A percentile compares a stretch with the other conserved stretches of the same genome.
Evolutionary conservation across 257 asterid species (phyloP).

Genomic region (Petunia axillaris): DNA sequence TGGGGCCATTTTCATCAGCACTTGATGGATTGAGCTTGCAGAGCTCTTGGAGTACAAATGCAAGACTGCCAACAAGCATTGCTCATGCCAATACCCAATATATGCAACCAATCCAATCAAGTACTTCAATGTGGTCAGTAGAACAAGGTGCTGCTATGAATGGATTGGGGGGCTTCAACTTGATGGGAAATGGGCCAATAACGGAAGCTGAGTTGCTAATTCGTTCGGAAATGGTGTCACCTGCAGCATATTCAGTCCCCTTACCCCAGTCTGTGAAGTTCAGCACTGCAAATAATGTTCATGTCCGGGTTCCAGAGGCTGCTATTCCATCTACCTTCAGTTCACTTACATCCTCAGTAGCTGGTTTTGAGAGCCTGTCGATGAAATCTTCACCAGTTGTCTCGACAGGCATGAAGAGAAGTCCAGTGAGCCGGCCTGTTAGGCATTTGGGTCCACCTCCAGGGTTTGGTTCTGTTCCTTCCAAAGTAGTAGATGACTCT

Average conservation of each 20-base stretch:
- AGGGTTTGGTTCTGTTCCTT: conserved; percentile 83
- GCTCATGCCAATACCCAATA: conserved; percentile 44
- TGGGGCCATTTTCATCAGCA: conserved; percentile 46
- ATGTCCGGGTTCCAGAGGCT: conserved; percentile 50
- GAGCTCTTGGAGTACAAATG: conserved; percentile 41
- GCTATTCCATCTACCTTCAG: conserved; percentile 54
- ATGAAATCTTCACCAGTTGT: conserved; percentile 51
- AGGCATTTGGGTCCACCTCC: conserved; percentile 98
- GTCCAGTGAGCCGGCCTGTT: conserved; percentile 86
- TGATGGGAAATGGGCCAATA: conserved; percentile 57
- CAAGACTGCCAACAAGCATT: conserved; percentile 37
- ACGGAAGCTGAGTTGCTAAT: conserved; percentile 47
- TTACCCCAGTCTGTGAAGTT: conserved; percentile 48
- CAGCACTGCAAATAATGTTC: conserved; percentile 38
- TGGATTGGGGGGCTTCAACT: conserved; percentile 58
- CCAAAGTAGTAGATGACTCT: conserved; percentile 66
- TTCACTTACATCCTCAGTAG: conserved; percentile 44
- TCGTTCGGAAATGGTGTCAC: conserved; percentile 50
- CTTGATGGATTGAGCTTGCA: conserved; percentile 48
- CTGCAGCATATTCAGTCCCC: conserved; percentile 56
- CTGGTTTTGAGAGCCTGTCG: conserved; percentile 39
- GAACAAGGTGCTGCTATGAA: conserved; percentile 51
- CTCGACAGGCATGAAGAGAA: conserved; percentile 70
- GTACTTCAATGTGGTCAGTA: conserved; percentile 54
- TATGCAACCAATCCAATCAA: conserved; percentile 51